Percentiles rank a stretch among this genome's conserved stretches.
Evolutionary conservation across 805 yeast species (phyloP).

Genomic region (Cephaloascus fragrans): DNA sequence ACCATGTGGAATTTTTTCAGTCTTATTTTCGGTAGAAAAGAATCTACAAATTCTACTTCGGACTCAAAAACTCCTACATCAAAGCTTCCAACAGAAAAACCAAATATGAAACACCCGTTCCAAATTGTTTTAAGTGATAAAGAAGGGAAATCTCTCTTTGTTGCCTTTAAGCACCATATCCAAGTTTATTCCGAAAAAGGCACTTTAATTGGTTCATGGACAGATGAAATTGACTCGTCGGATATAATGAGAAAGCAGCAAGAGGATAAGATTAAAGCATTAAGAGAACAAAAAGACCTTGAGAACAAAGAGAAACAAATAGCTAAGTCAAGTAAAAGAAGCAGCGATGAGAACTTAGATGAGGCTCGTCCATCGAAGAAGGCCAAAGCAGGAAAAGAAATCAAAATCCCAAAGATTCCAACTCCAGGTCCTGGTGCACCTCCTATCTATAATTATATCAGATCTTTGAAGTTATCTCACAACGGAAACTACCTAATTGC

Average conservation of each 20-base stretch:
- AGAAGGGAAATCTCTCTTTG: conserved; percentile 39
- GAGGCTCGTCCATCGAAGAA: conserved; percentile 14
- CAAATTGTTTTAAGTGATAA: conserved; percentile 42
- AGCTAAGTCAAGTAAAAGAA: conserved; percentile 2
- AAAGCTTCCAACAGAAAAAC: background rate
- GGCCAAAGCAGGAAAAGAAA: conserved; percentile 15
- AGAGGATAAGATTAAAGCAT: conserved; percentile 23
- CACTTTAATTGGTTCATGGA: conserved; percentile 47
- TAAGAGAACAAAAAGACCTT: conserved; percentile 19
- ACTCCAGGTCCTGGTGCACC: conserved; percentile 65
- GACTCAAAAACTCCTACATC: conserved; percentile 12
- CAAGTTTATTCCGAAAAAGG: conserved; percentile 37
- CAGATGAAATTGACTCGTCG: conserved; percentile 44
- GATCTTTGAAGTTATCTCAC: conserved; percentile 47
- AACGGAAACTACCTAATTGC: conserved; percentile 49
- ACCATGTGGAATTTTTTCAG: background rate
- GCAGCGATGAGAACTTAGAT: conserved; percentile 11
- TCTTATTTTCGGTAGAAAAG: background rate
- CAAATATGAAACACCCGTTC: conserved; percentile 57
- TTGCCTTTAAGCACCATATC: conserved; percentile 50
- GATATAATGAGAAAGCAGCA: conserved; percentile 38
- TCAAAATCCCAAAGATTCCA: conserved; percentile 42
- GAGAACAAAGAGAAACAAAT: conserved; percentile 9
- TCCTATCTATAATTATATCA: conserved; percentile 54
- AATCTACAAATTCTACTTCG: conserved; percentile 4